Percentiles rank a stretch among this genome's conserved stretches.
Evolutionary conservation across 2,329 filamentous ascomycete genomes (phyloP).

Genomic region (Cordyceps javanica): DNA sequence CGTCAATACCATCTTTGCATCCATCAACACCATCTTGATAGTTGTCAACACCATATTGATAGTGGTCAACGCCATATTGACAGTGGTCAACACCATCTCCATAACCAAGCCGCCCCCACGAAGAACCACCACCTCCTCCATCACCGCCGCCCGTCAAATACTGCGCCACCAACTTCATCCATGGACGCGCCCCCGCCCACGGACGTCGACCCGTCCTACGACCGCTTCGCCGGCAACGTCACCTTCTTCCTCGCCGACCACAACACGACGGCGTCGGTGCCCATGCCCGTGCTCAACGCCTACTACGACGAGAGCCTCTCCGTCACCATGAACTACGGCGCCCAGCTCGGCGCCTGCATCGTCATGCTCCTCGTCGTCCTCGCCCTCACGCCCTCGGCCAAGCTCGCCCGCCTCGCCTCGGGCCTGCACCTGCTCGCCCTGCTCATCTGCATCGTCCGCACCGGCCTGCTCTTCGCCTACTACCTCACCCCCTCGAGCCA

Average conservation of each 20-base stretch:
- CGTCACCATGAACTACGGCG: constrained; percentile 56
- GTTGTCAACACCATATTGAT: too few species aligned
- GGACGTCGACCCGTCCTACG: constrained; percentile 19
- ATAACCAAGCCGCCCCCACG: background rate
- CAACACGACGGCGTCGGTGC: constrained; percentile 24
- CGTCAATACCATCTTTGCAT: too few species aligned
- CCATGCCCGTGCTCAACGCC: constrained; percentile 27
- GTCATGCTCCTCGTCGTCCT: constrained; percentile 61
- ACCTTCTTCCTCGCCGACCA: constrained; percentile 29
- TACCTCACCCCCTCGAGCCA: constrained; percentile 55
- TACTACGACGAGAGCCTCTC: constrained; percentile 27
- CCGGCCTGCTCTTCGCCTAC: constrained; percentile 50
- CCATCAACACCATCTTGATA: too few species aligned
- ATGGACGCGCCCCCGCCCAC: background rate
- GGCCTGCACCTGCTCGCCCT: constrained; percentile 59
- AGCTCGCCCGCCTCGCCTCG: constrained; percentile 59
- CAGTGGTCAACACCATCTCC: too few species aligned
- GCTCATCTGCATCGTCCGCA: constrained; percentile 53
- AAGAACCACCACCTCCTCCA: background rate
- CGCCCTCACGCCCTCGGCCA: constrained; percentile 58
- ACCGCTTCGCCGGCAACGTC: constrained; percentile 31
- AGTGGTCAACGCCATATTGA: too few species aligned
- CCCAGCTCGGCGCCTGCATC: constrained; percentile 63
- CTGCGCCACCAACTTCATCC: background rate
- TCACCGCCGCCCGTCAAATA: too few species aligned